Base-by-base conservation (phyloP, 169 alveolate genomes). In the Plasmodium vivax region DNA sequence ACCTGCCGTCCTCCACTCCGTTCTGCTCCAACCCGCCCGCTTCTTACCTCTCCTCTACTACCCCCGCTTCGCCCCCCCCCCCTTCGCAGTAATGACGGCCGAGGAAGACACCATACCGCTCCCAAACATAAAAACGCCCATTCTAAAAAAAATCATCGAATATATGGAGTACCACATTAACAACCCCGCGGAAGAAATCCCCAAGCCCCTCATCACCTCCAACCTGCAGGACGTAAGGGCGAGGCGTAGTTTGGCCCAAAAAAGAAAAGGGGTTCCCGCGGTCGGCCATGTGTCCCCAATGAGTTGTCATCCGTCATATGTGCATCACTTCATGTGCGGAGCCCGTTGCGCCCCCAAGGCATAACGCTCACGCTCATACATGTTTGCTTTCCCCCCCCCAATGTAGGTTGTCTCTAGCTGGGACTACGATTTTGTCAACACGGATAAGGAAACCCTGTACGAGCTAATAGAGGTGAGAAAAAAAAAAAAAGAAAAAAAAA, bases 381-480 rank as follows among this genome's bases (percentile, higher is more conserved):
- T 56, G 8, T 51, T 82, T 82, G 10, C 34, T 36, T 43, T 32
- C 95, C 82, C 72, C 41, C 58, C 32, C 51, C 51, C 51, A 41
- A 43, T n/a, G 27, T 62, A 96, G 97, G 97, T 96, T 38, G 99
- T 98, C 1, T 96, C 98, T 43, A 95, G 93, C 30, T 98, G 99
- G 99, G 99, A 98, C 94, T 98, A 97, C 81, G 98, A 97, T 79
- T 99, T 97, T 95, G 98, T 99, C 9, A 98, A 98, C 51, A 96
- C 98, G 32, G 99, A 98, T 84, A 97, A 98, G 90, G 99, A 98
- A 90, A 88, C 97, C 54, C 95, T 98, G 7, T 98, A 98, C 92
- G 99, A 98, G 73, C 96, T 98, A 23, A 97, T 98, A 80, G 95
- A 97, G 90, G 98, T 97, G 85, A 68, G 96, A 54, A 1, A 9